Evolutionary conservation across 2,329 filamentous ascomycete genomes (phyloP).

Genomic region (Acarospora socialis): DNA sequence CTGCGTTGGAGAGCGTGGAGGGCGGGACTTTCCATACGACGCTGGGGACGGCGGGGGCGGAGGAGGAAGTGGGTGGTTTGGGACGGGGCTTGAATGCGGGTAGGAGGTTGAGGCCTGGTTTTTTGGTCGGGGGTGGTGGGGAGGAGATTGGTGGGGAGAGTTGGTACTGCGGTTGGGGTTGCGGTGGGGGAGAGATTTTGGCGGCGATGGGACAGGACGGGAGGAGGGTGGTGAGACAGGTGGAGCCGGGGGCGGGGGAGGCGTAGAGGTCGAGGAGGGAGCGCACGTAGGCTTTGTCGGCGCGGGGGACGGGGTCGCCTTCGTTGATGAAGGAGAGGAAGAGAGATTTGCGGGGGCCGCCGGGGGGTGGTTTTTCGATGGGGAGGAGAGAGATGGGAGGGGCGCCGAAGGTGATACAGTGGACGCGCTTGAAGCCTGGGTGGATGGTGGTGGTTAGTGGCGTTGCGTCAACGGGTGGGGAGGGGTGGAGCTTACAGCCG

Average conservation of each 20-base stretch:
- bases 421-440: slow-evolving; percentile 53
- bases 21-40: slow-evolving; percentile 51
- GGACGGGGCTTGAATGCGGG: neutral
- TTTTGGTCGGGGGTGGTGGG: slow-evolving; percentile 1
- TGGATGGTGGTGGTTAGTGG: slow-evolving; percentile 5
- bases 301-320: slow-evolving; percentile 65
- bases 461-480: neutral
- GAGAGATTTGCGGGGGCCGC: slow-evolving; percentile 46
- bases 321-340: slow-evolving; percentile 77
- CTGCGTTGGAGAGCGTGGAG: slow-evolving; percentile 54
- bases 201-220: slow-evolving; percentile 10
- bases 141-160: too few species aligned
- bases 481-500: slow-evolving; percentile 25
- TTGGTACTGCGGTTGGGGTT: neutral
- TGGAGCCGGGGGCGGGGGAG: slow-evolving; percentile 31
- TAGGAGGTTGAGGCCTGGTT: neutral
- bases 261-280: slow-evolving; percentile 59
- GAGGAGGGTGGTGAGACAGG: slow-evolving; percentile 25
- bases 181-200: slow-evolving; percentile 5
- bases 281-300: slow-evolving; percentile 61
- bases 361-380: slow-evolving; percentile 42
- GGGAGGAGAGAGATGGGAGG: slow-evolving; percentile 63
- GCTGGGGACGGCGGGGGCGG: slow-evolving; percentile 18
- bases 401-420: slow-evolving; percentile 76
- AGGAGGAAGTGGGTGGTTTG: slow-evolving; percentile 10